A percentile compares a stretch with the other conserved stretches of the same genome.
Evolutionary conservation across 805 yeast species (phyloP).

Genomic region (Wickerhamomyces xylosicus): DNA sequence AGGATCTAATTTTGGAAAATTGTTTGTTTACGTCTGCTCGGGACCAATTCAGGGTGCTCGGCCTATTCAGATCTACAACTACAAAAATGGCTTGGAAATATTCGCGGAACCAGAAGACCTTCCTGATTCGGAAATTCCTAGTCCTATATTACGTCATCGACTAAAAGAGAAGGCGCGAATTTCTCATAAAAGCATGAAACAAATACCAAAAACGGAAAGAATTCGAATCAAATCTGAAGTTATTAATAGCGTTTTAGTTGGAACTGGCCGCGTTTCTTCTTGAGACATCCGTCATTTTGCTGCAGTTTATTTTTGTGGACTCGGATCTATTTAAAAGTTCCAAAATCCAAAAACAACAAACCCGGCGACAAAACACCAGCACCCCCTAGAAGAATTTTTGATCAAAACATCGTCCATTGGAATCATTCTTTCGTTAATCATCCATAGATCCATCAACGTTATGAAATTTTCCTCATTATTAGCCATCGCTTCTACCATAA

Average conservation of each 20-base stretch:
- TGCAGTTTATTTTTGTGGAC: not conserved
- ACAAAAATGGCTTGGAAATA: too few relatives aligned
- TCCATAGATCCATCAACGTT: slow-evolving; percentile 1
- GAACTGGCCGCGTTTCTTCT: too few relatives aligned
- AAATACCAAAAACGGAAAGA: not conserved
- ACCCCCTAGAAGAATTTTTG: too few relatives aligned
- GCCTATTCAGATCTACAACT: too few relatives aligned
- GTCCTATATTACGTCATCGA: not conserved
- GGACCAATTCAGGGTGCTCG: not conserved
- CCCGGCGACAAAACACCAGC: not conserved
- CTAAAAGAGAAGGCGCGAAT: not conserved
- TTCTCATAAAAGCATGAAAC: not conserved
- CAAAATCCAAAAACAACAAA: not conserved
- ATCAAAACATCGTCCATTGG: not conserved
- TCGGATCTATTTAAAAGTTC: not conserved
- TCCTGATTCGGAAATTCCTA: not conserved
- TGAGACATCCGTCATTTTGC: too few relatives aligned
- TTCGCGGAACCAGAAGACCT: not conserved
- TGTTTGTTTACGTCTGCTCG: not conserved
- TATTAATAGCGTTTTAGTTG: too few relatives aligned
- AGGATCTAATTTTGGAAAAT: not conserved
- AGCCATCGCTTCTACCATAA: slow-evolving; percentile 33
- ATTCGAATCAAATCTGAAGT: not conserved
- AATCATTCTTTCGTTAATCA: not conserved
- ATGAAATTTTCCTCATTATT: slow-evolving; percentile 17